Evolutionary conservation across 2,329 filamentous ascomycete genomes (phyloP).

Genomic region (Aspergillus nomiae): DNA sequence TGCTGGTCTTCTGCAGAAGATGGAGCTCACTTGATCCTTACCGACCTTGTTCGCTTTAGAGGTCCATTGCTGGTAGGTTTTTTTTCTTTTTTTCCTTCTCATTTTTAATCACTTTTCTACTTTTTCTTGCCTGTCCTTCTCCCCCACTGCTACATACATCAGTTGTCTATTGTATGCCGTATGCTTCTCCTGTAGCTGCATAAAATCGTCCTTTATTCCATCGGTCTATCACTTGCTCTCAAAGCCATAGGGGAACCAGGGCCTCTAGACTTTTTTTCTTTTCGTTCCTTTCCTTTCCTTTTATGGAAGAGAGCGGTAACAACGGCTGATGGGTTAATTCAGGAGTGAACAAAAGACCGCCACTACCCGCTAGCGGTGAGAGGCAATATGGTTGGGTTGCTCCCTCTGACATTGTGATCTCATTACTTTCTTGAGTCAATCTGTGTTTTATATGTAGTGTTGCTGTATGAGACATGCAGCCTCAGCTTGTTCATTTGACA

Average conservation of each 20-base stretch:
- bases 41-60: constrained; percentile 15
- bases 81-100: background rate
- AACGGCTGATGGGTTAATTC: background rate
- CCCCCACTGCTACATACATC: background rate
- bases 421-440: background rate
- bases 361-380: constrained; percentile 1
- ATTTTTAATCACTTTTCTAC: background rate
- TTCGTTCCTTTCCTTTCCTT: background rate
- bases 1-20: constrained; percentile 14
- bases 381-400: background rate
- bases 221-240: background rate
- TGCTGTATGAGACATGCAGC: background rate
- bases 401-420: background rate
- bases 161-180: background rate
- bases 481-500: background rate
- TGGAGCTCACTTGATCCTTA: constrained; percentile 17
- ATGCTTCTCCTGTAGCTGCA: background rate
- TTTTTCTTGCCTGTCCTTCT: background rate
- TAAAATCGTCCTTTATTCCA: background rate
- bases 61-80: constrained; percentile 8
- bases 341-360: background rate
- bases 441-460: background rate
- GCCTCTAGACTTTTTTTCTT: background rate
- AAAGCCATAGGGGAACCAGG: background rate
- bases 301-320: background rate